Base-by-base conservation (phyloP, 345 rosid species). In the Rhizophora apiculata region DNA sequence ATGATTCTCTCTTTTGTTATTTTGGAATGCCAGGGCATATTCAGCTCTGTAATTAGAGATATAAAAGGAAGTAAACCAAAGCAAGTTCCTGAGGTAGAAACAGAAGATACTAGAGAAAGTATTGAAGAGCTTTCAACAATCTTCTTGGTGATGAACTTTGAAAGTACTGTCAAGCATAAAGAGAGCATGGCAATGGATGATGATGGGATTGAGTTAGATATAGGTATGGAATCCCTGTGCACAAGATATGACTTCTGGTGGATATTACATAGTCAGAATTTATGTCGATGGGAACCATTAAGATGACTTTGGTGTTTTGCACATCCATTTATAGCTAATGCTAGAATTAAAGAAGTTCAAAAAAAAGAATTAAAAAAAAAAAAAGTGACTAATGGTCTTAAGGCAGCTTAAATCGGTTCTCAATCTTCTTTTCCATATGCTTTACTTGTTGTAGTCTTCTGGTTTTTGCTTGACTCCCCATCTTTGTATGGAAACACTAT, bases 21-120 rank as follows among this genome's bases (percentile, higher is more conserved):
- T 63, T 43, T 70, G 68, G 39, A 51, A 34, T 70, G 26, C 19
- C 64, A 89, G 98, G 87, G 98, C 39, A 75, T 94, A 70, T 94
- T 94, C 78, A 85, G 95, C 73, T 94, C 96, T n/a, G 87, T 93
- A 26, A 83, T 89, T 75, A 86, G 79, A 77, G 88, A 84, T 58
- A 72, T 82, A 8, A 81, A 74, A 72, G 81, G 90, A 68, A 76
- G 78, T 48, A 91, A 87, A 81, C 36, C 82, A 1, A 89, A 91
- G 82, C 89, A 76, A 8, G 71, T 57, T 39, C 70, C 66, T 29
- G 92, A 86, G 39, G 26, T 68, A 57, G 91, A 91, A 76, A 80
- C 85, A 63, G 97, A 88, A 72, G 89, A 85, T 76, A 69, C 83
- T 9, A 84, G 53, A 63, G 97, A 88, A 76, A 88, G 86, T 29